Base-by-base conservation (phyloP, 129 eudicot species). In the Gnaphalium uliginosum region DNA sequence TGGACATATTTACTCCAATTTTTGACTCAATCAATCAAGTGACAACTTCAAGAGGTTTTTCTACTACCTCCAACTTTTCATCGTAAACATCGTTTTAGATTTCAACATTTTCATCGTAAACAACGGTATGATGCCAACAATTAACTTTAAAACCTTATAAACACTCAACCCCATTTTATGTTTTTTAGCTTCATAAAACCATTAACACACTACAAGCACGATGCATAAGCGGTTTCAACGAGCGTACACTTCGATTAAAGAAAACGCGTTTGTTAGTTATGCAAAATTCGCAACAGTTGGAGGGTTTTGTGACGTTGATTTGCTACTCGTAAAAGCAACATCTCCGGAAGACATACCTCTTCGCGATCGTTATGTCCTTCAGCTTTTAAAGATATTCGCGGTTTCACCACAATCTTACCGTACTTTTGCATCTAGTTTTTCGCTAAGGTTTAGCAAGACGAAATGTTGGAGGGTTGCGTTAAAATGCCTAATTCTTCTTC, bases 291-390 rank as follows among this genome's bases (percentile, higher is more conserved):
- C 85, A 14, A 83, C 92, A 0, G 81, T 83, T n/a, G 92, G 94
- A 58, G 97, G 97, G 8, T 86, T 84, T 35, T 88, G 92, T 43
- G 88, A 86, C 72, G 75, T 91, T 1, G 89, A 91, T 76, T 69
- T 76, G 4, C 63, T 84, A n/a, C 70, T 91, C 0, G 83, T 86
- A 1, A 91, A 91, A 26, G 97, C 97, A 15, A 91, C 97, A 3
- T 78, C 97, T 4, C 94, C 94, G 0, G 87, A 88, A 32, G 94
- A 88, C 78, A 68, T 83, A 4, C 94, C 97, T 15, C 78, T 91
- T 60, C 86, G 75, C 0, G 92, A 91, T 3, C 79, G 81, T 51
- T 91, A 91, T 33, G 81, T 91, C 66, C 88, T 78, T 41, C 86
- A 91, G 29, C 79, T 91, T 13, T 43, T 86, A 6, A 88, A 91